Conservation (phyloP, 495 filamentous ascomycete species). For the Penicillium mononematosum region DNA sequence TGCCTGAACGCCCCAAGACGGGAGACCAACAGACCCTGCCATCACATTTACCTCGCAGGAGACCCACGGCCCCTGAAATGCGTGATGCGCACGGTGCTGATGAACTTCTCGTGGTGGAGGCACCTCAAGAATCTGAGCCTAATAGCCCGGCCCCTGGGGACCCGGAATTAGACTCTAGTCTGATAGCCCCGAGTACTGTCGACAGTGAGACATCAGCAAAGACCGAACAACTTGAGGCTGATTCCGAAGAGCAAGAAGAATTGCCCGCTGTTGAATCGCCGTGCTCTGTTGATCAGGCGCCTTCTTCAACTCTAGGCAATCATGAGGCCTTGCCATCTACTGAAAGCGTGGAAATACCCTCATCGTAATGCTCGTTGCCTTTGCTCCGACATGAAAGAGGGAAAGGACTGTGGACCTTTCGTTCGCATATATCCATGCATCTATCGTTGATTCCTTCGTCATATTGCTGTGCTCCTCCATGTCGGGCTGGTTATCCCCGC, state of each 20-base stretch:
- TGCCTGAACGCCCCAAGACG: slow-evolving; percentile 31
- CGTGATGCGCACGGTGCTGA: slow-evolving; percentile 26
- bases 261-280: slow-evolving; percentile 8
- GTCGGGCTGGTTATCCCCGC: slow-evolving; percentile 6
- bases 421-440: not conserved
- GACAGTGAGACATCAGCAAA: slow-evolving; percentile 16
- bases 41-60: slow-evolving; percentile 38
- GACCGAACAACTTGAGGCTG: not conserved
- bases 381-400: not conserved
- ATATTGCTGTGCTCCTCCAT: not conserved
- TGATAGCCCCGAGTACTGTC: slow-evolving; percentile 1
- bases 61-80: slow-evolving; percentile 31
- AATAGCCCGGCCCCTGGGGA: slow-evolving; percentile 44
- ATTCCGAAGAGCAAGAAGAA: slow-evolving; percentile 9
- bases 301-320: slow-evolving; percentile 9
- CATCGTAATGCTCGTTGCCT: slow-evolving; percentile 5
- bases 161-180: slow-evolving; percentile 18
- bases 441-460: not conserved
- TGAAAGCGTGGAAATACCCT: slow-evolving; percentile 8
- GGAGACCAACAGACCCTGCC: slow-evolving; percentile 26
- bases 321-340: slow-evolving; percentile 6
- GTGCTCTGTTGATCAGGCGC: slow-evolving; percentile 14
- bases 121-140: slow-evolving; percentile 52
- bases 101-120: slow-evolving; percentile 52
- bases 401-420: not conserved